These are phyloP conservation scores for Periconia sp. DNA, from an alignment of 2,329 filamentous ascomycete genomes.

Conservation along the genomic window DNA sequence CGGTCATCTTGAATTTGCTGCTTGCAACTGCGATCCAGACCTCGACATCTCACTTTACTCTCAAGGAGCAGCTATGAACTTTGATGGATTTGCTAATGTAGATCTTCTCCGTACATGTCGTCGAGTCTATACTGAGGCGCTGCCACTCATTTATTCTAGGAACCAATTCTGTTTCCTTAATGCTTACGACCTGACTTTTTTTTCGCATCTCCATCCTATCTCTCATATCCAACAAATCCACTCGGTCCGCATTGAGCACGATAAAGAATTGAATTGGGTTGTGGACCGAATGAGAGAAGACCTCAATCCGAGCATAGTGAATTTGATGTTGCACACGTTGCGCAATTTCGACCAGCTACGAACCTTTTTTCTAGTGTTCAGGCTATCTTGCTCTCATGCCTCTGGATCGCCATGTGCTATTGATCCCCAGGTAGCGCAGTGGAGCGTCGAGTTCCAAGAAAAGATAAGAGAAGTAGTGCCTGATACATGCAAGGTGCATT, in stretches of 20 bases:
- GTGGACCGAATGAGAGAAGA: too few relatives aligned
- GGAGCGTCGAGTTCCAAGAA: too few relatives aligned
- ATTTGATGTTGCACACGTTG: too few relatives aligned
- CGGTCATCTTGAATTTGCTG: background rate
- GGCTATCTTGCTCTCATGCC: too few relatives aligned
- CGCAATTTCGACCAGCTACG: too few relatives aligned
- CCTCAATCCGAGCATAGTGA: too few relatives aligned
- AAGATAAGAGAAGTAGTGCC: too few relatives aligned
- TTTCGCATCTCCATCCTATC: background rate
- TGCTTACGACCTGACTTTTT: background rate
- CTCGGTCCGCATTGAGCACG: slow-evolving; percentile 1
- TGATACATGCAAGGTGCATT: too few relatives aligned
- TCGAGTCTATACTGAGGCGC: background rate
- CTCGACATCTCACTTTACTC: background rate
- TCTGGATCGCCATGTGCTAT: too few relatives aligned
- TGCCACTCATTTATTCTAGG: background rate
- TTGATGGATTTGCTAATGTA: background rate
- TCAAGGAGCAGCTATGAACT: background rate
- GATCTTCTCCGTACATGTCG: slow-evolving; percentile 3
- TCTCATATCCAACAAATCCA: slow-evolving; percentile 1
- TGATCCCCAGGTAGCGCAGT: too few relatives aligned
- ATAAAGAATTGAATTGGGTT: too few relatives aligned
- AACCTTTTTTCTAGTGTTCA: too few relatives aligned
- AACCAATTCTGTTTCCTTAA: slow-evolving; percentile 1
- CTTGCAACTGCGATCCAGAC: background rate